Evolutionary conservation across 225 moss, liverwort and hornwort genomes (phyloP), one percentile per base, ranked within the genome.

Genomic region (Straminergon stramineum): DNA sequence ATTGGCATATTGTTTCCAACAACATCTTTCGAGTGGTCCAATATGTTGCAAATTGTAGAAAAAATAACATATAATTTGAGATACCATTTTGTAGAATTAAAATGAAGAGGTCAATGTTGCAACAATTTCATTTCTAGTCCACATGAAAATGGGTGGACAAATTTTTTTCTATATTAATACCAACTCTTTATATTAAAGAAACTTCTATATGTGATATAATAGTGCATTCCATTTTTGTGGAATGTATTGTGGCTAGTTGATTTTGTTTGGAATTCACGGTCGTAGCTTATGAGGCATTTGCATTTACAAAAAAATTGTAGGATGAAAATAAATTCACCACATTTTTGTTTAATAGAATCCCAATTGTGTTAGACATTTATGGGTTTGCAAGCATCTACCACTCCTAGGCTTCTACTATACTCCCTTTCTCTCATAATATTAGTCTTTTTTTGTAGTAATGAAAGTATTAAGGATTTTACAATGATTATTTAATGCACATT

Each of bases 261-360:
- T 34, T 77, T 0, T 11, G 0, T 35, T 0, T 22, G 0, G 9
- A 53, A 53, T 77, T 9, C 23, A 14, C 0, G 35, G 0, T 77
- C 3, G 0, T 30, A 13, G 6, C 15, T 55, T 37, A 21, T 55
- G 19, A 23, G 4, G 0, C 23, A 55, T 24, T 23, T 24, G 1
- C 4, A 56, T 56, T 35, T 37, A 3, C 2, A 8, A 6, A 77
- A 78, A 15, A 15, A 0, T 2, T 0, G 0, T 0, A 35, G 34
- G 23, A 23, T 3, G 53, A 2, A 55, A 55, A 55, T 2, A 37
- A 35, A 35, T 7, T 32, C 21, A 35, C 2, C 0, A 15, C 0
- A 0, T 4, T 55, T 78, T 23, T 15, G 5, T 55, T 0, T 4
- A 23, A 6, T 15, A 35, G 5, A 53, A 15, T 77, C 0, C 1